phyloP scores from a whole-genome alignment of 306 rosid species.

The Vicia villosa region DNA sequence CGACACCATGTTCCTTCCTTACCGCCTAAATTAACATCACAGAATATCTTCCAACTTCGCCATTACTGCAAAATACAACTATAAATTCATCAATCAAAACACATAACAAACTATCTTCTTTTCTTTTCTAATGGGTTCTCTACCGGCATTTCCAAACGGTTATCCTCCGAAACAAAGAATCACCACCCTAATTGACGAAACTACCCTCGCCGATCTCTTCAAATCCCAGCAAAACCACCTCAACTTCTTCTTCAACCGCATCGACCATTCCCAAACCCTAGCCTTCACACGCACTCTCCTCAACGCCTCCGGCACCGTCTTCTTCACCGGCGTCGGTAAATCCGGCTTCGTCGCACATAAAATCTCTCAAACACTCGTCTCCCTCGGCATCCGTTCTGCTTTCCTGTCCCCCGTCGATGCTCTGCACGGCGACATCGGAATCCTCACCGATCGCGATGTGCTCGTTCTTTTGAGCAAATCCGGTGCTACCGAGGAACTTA shows the following conservation, averaged over 20 bases:
- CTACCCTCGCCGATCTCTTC: slow-evolving; percentile 65
- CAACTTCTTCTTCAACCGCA: slow-evolving; percentile 85
- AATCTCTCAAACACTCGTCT: slow-evolving; percentile 96
- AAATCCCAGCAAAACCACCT: slow-evolving; percentile 87
- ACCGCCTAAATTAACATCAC: slow-evolving; percentile 40
- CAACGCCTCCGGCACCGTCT: slow-evolving; percentile 69
- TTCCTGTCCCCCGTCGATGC: slow-evolving; percentile 94
- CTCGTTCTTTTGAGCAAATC: slow-evolving; percentile 90
- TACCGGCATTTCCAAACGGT: slow-evolving; percentile 31
- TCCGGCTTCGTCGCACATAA: slow-evolving; percentile 96
- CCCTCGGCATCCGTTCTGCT: slow-evolving; percentile 76
- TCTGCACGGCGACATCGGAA: slow-evolving; percentile 97
- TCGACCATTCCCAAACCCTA: slow-evolving; percentile 82
- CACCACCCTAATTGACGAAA: slow-evolving; percentile 51
- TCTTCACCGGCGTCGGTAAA: slow-evolving; percentile 93
- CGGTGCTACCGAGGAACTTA: slow-evolving; percentile 87
- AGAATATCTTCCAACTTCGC: background rate
- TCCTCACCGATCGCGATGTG: slow-evolving; percentile 57
- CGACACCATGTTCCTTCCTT: slow-evolving; percentile 20
- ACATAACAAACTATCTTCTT: background rate
- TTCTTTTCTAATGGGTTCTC: slow-evolving; percentile 53
- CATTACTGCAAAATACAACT: background rate
- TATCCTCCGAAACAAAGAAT: slow-evolving; percentile 22
- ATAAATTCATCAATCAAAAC: background rate
- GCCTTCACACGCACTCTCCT: slow-evolving; percentile 79